Evolutionary conservation across 495 filamentous ascomycete genomes (phyloP).

Genomic region (Aspergillus taichungensis): DNA sequence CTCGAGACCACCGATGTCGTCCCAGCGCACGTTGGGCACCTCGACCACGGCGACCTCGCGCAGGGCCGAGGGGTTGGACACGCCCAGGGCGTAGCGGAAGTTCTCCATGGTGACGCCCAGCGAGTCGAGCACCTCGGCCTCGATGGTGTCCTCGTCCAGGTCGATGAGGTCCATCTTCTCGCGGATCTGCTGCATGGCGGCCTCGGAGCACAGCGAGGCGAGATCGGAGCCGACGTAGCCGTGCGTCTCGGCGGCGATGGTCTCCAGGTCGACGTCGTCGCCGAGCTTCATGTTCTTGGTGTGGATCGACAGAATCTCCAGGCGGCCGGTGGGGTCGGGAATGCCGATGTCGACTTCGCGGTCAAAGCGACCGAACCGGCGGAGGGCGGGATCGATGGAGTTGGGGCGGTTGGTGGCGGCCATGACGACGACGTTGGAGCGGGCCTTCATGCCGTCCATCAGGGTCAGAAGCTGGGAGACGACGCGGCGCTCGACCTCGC

Average conservation of each 20-base stretch:
- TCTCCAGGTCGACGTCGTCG: conserved; percentile 93
- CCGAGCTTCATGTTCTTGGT: conserved; percentile 99
- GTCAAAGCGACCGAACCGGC: conserved; percentile 93
- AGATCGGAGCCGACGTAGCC: conserved; percentile 98
- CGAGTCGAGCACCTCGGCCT: conserved; percentile 95
- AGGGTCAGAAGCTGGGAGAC: conserved; percentile 95
- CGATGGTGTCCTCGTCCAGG: conserved; percentile 97
- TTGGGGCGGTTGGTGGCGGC: conserved; percentile 96
- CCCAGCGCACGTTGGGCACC: conserved; percentile 98
- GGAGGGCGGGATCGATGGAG: conserved; percentile 89
- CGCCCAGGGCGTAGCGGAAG: conserved; percentile 96
- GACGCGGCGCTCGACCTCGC: conserved; percentile 95
- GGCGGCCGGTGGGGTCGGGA: conserved; percentile 94
- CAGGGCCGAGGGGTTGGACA: conserved; percentile 96
- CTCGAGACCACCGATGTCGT: conserved; percentile 98
- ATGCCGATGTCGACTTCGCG: conserved; percentile 98
- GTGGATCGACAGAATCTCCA: conserved; percentile 97
- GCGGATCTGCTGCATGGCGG: conserved; percentile 99
- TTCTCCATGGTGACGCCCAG: conserved; percentile 99
- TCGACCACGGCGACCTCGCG: conserved; percentile 99
- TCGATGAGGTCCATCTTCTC: conserved; percentile 99
- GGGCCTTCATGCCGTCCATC: conserved; percentile 99
- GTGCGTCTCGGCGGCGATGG: conserved; percentile 95
- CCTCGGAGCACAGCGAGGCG: conserved; percentile 97
- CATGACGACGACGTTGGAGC: conserved; percentile 98